These are phyloP conservation scores for Lathyrus aphaca DNA, from an alignment of 306 rosid genomes.

Conservation along the genomic window DNA sequence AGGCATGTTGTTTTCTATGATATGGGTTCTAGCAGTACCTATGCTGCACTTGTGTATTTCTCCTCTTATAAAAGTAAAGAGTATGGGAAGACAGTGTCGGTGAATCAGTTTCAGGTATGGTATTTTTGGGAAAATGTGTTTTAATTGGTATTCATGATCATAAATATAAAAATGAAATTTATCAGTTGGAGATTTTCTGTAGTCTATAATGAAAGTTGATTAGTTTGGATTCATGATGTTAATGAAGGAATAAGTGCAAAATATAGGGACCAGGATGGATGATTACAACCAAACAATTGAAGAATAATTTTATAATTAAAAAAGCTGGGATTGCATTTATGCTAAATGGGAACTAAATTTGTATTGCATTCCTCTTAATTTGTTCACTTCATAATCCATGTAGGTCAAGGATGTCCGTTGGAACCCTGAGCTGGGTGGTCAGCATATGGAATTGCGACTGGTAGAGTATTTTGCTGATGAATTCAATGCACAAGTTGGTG, in stretches of 20 bases:
- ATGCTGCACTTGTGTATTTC: slow-evolving; percentile 85
- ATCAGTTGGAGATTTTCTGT: background rate
- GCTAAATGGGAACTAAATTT: background rate
- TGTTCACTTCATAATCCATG: slow-evolving; percentile 35
- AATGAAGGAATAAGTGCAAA: background rate
- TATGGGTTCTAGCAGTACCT: slow-evolving; percentile 93
- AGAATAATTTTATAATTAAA: background rate
- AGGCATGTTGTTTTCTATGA: slow-evolving; percentile 90
- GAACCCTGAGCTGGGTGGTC: slow-evolving; percentile 94
- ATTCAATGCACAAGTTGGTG: slow-evolving; percentile 87
- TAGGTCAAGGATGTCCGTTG: slow-evolving; percentile 98
- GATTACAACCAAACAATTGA: background rate
- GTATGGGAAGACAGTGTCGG: slow-evolving; percentile 72
- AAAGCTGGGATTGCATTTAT: background rate
- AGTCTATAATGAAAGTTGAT: background rate
- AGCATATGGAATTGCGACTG: slow-evolving; percentile 78
- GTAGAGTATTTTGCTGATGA: slow-evolving; percentile 90
- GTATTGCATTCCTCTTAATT: slow-evolving; percentile 4
- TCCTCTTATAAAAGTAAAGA: slow-evolving; percentile 80
- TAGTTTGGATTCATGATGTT: slow-evolving; percentile 12
- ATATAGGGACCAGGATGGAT: background rate
- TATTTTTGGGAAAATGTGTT: background rate
- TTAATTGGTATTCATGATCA: background rate
- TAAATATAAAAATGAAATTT: background rate
- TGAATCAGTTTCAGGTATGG: slow-evolving; percentile 93